Conservation (phyloP, 164 flowering plant genomes). For the Aristolochia contorta region DNA sequence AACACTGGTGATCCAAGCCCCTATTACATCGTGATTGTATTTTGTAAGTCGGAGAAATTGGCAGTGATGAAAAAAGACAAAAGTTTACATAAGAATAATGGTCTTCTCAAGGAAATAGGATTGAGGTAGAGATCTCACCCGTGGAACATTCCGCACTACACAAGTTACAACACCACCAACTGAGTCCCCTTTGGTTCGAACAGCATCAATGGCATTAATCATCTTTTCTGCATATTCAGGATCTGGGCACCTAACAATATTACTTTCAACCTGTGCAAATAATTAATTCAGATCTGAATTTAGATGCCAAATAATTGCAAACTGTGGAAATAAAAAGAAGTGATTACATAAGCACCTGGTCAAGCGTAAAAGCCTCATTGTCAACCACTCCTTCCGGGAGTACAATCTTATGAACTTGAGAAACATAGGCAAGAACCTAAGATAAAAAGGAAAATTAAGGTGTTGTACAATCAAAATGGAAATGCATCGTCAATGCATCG, state of each 20-base stretch:
- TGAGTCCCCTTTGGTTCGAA: slow-evolving; percentile 84
- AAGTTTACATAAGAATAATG: background rate
- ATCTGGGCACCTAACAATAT: slow-evolving; percentile 90
- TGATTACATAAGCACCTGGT: slow-evolving; percentile 47
- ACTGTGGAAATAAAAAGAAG: background rate
- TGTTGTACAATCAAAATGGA: background rate
- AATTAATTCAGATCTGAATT: background rate
- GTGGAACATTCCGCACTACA: slow-evolving; percentile 79
- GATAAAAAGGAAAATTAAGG: background rate
- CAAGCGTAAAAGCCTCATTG: slow-evolving; percentile 54
- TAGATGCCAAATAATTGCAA: too few relatives aligned
- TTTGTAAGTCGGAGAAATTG: too few relatives aligned
- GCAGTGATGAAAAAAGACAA: too few relatives aligned
- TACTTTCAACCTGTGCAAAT: slow-evolving; percentile 68
- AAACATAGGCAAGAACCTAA: slow-evolving; percentile 91
- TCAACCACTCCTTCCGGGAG: slow-evolving; percentile 74
- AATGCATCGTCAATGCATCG: too few relatives aligned
- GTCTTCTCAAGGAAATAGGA: background rate
- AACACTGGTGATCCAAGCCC: slow-evolving; percentile 98
- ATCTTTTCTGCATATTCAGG: slow-evolving; percentile 94
- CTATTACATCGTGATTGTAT: slow-evolving; percentile 18
- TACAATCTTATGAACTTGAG: slow-evolving; percentile 86
- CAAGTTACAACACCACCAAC: slow-evolving; percentile 97
- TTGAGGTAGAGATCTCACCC: slow-evolving; percentile 36
- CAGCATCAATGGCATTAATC: slow-evolving; percentile 91